phyloP scores from a whole-genome alignment of 2,329 filamentous ascomycete species.

The Ampelomyces quisqualis region DNA sequence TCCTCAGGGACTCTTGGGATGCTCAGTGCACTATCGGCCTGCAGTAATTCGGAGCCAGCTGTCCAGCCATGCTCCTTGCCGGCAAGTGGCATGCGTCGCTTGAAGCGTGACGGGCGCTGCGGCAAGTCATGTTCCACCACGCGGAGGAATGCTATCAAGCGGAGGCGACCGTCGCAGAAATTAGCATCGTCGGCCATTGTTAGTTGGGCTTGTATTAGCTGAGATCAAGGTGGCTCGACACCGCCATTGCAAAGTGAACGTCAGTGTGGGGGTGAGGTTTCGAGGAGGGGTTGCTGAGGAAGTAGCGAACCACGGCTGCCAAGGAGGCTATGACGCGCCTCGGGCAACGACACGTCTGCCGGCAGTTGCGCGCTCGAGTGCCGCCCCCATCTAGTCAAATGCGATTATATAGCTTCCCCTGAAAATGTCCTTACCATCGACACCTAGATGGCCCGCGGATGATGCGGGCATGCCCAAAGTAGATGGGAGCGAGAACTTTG shows the following conservation, averaged over 20 bases:
- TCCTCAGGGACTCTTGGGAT: too few relatives aligned
- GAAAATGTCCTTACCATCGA: constrained; percentile 33
- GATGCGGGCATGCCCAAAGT: constrained; percentile 58
- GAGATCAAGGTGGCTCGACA: not conserved
- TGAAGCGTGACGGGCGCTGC: constrained; percentile 27
- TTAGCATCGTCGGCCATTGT: constrained; percentile 25
- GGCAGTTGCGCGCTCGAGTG: not conserved
- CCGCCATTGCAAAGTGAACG: not conserved
- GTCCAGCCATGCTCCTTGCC: not conserved
- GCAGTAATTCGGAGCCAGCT: too few relatives aligned
- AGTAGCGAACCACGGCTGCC: constrained; percentile 13
- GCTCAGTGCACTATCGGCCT: too few relatives aligned
- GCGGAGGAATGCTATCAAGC: constrained; percentile 28
- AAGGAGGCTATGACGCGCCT: constrained; percentile 22
- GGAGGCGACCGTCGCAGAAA: constrained; percentile 28
- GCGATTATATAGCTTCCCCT: constrained; percentile 1
- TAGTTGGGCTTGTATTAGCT: not conserved
- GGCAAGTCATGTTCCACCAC: constrained; percentile 25
- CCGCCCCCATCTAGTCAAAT: not conserved
- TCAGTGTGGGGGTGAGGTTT: not conserved
- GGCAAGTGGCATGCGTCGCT: constrained; percentile 4
- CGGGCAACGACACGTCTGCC: constrained; percentile 1
- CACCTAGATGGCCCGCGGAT: constrained; percentile 30
- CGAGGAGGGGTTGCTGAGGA: too few relatives aligned
- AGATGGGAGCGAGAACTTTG: constrained; percentile 60